Evolutionary conservation across 2,329 filamentous ascomycete species (phyloP).

Genomic region (Nigrospora sphaerica): DNA sequence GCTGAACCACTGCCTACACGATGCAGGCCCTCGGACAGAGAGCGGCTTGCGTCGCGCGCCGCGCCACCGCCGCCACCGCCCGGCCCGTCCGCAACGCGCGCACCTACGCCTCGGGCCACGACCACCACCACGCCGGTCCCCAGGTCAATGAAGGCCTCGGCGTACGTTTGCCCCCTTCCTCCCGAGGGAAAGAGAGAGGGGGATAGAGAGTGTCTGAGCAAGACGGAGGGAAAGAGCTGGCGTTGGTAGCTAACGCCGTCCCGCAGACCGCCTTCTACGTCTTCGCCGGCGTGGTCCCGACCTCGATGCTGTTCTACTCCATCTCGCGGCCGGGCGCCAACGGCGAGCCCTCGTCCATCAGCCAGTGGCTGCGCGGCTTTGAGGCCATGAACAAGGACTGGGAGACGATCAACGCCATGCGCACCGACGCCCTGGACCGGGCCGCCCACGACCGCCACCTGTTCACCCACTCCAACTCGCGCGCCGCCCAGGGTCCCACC

Average conservation of each 20-base stretch:
- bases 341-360: slow-evolving; percentile 41
- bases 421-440: slow-evolving; percentile 45
- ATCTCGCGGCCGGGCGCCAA: slow-evolving; percentile 39
- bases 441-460: slow-evolving; percentile 51
- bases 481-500: slow-evolving; percentile 29
- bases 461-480: slow-evolving; percentile 31
- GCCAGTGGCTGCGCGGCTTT: slow-evolving; percentile 38
- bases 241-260: background rate
- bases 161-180: slow-evolving; percentile 32
- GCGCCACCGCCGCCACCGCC: slow-evolving; percentile 16
- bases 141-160: slow-evolving; percentile 46
- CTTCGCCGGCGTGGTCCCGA: slow-evolving; percentile 36
- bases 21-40: slow-evolving; percentile 35
- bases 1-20: slow-evolving; percentile 1
- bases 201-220: background rate
- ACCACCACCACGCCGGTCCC: slow-evolving; percentile 31
- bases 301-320: slow-evolving; percentile 37
- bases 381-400: slow-evolving; percentile 39
- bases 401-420: slow-evolving; percentile 45
- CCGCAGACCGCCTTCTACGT: slow-evolving; percentile 42
- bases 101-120: slow-evolving; percentile 47
- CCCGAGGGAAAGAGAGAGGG: background rate
- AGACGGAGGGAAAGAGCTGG: background rate
- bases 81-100: slow-evolving; percentile 27
- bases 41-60: slow-evolving; percentile 31